Evolutionary conservation across 345 rosid genomes (phyloP).

Genomic region (Gossypium mustelinum): DNA sequence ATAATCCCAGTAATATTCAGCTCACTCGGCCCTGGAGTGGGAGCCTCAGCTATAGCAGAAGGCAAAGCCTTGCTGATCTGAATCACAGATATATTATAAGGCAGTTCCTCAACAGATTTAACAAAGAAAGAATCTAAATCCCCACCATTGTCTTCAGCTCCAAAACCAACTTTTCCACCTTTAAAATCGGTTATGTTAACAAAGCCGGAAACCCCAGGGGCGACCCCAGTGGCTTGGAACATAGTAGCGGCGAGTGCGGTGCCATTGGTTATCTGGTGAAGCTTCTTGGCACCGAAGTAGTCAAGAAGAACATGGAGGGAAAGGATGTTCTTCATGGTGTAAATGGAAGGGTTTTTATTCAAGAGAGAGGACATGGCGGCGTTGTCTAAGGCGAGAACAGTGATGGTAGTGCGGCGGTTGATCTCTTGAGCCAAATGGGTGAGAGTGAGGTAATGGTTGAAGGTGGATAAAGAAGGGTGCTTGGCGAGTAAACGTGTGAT

Average conservation of each 20-base stretch:
- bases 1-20: conserved; percentile 76
- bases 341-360: conserved; percentile 51
- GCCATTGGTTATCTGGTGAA: conserved; percentile 88
- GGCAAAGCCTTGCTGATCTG: conserved; percentile 75
- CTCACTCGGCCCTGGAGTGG: conserved; percentile 69
- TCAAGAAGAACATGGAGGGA: conserved; percentile 89
- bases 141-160: conserved; percentile 56
- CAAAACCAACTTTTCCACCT: conserved; percentile 86
- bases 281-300: conserved; percentile 86
- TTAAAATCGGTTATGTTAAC: conserved; percentile 79
- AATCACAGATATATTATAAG: conserved; percentile 83
- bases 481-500: conserved; percentile 60
- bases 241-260: conserved; percentile 86
- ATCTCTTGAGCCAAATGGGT: conserved; percentile 90
- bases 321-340: conserved; percentile 78
- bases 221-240: conserved; percentile 86
- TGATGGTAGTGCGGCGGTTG: conserved; percentile 77
- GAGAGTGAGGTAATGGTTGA: conserved; percentile 71
- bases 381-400: conserved; percentile 81
- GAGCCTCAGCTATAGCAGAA: conserved; percentile 74
- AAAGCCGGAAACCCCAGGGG: conserved; percentile 77
- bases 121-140: conserved; percentile 48
- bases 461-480: conserved; percentile 76
- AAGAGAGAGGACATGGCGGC: conserved; percentile 68
- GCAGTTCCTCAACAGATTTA: conserved; percentile 66